Percentiles rank a stretch among this genome's conserved stretches.
phyloP scores from a whole-genome alignment of 768 basidiomycete genomes.

The Lentinula detonsa region DNA sequence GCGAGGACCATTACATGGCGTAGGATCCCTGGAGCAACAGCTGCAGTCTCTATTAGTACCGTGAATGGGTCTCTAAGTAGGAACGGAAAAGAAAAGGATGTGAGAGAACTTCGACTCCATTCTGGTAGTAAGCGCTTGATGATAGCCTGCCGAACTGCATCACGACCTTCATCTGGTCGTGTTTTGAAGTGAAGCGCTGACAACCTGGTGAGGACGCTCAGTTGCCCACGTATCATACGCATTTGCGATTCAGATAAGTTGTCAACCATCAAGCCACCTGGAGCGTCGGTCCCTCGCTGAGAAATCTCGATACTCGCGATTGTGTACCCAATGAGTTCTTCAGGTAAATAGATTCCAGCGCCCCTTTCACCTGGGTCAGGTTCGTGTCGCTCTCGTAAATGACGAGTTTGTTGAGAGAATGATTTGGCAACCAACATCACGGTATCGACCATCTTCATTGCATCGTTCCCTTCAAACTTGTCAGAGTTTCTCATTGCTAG shows the following conservation, averaged over 20 bases:
- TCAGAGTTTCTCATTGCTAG: constrained; percentile 47
- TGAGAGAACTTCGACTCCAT: constrained; percentile 83
- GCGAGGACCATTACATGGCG: constrained; percentile 82
- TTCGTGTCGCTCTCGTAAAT: constrained; percentile 72
- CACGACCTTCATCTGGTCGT: constrained; percentile 67
- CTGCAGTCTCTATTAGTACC: constrained; percentile 84
- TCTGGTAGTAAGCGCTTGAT: constrained; percentile 88
- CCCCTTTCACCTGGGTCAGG: constrained; percentile 72
- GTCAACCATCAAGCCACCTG: constrained; percentile 57
- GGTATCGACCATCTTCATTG: constrained; percentile 81
- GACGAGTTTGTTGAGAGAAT: constrained; percentile 79
- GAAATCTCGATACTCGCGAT: constrained; percentile 76
- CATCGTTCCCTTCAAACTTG: constrained; percentile 47
- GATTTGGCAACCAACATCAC: constrained; percentile 74
- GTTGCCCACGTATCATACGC: constrained; percentile 71
- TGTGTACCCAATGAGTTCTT: constrained; percentile 88
- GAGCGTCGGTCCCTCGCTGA: constrained; percentile 57
- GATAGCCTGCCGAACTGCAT: constrained; percentile 76
- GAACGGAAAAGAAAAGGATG: constrained; percentile 78
- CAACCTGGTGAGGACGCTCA: constrained; percentile 63
- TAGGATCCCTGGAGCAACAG: constrained; percentile 84
- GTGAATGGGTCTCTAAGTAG: constrained; percentile 89
- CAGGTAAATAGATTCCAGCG: constrained; percentile 83
- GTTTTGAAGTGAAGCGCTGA: constrained; percentile 64
- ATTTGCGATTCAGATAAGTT: constrained; percentile 72